Percentiles rank a stretch among this genome's conserved stretches.
Conservation (phyloP, 1,284 basidiomycete genomes). For the Puccinia horiana region DNA sequence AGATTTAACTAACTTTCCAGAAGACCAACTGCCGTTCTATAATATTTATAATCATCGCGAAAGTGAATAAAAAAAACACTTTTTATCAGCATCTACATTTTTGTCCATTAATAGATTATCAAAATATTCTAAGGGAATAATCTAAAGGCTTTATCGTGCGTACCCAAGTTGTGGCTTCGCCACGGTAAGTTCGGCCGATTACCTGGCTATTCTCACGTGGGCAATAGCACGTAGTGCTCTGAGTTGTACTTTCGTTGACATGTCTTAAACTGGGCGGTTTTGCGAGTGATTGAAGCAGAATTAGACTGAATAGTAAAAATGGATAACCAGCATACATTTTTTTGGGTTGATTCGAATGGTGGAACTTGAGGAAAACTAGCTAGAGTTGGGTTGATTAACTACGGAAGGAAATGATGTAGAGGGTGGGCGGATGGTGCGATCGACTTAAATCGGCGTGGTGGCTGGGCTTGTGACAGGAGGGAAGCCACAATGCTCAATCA, state of each 20-base stretch:
- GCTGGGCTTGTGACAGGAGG: not conserved
- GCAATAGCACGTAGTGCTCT: not conserved
- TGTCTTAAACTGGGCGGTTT: not conserved
- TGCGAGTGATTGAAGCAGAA: not conserved
- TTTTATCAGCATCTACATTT: not conserved
- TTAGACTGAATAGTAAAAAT: not conserved
- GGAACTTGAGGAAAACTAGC: too few relatives aligned
- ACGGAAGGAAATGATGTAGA: not conserved
- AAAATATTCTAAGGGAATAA: not conserved
- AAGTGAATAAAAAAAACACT: not conserved
- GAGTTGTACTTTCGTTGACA: not conserved
- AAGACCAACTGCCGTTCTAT: constrained; percentile 9
- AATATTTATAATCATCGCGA: not conserved
- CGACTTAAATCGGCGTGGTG: not conserved
- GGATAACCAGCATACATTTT: not conserved
- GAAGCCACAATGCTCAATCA: not conserved
- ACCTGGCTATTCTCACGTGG: not conserved
- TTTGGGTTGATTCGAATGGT: not conserved
- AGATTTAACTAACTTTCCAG: constrained; percentile 8
- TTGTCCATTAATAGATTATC: not conserved
- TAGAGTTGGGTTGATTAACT: not conserved
- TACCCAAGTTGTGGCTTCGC: constrained; percentile 17
- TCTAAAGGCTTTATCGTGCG: not conserved
- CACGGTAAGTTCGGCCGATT: not conserved
- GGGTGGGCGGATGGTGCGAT: not conserved